Conservation (phyloP, 2,329 filamentous ascomycete species). For the Aspergillus luchuensis region DNA sequence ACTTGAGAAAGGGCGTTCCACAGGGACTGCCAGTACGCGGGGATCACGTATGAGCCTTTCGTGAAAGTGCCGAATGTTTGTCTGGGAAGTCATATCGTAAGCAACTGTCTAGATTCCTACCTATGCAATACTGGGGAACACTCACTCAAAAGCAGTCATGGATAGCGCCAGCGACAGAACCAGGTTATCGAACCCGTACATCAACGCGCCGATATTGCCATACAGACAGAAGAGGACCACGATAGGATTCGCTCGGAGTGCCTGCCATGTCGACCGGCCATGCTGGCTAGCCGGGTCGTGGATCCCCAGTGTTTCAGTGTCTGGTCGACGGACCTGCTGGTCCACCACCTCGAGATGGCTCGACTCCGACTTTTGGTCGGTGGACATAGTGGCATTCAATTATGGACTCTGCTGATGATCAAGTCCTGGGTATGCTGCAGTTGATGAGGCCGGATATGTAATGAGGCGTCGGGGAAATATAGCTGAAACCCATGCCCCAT, state of each 20-base stretch:
- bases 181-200: constrained; percentile 13
- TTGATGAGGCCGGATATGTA: too few species aligned
- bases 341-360: background rate
- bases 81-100: background rate
- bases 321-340: background rate
- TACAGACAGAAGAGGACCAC: constrained; percentile 1
- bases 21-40: constrained; percentile 7
- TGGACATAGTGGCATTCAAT: background rate
- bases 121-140: too few species aligned
- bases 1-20: constrained; percentile 9
- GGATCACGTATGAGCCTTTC: background rate
- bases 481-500: too few species aligned
- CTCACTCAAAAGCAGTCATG: constrained; percentile 9
- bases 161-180: background rate
- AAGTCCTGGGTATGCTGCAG: too few species aligned
- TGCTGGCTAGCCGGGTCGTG: background rate
- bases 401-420: too few species aligned
- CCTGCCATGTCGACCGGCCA: background rate
- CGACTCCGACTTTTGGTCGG: background rate
- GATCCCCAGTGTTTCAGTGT: background rate
- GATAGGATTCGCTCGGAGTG: background rate
- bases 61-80: background rate
- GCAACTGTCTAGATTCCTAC: too few species aligned
- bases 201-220: background rate
- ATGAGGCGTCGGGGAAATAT: too few species aligned